Evolutionary conservation across 192 early-diverging fungal genomes (phyloP), one percentile per base, ranked within the genome.

Genomic region (Globomyces pollinis-pini): DNA sequence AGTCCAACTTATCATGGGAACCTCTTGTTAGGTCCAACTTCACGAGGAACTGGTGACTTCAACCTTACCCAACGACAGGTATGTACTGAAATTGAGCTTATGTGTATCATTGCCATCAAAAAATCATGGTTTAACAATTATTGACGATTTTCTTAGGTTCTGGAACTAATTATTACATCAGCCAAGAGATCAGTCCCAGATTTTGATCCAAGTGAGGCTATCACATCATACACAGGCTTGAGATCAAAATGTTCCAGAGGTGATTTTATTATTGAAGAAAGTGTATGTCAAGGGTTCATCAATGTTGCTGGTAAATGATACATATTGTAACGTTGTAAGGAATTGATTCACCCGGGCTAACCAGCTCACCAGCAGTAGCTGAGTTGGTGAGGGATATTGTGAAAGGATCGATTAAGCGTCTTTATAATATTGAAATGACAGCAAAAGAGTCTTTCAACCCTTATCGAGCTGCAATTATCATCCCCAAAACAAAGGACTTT

Each of bases 331-430:
- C n/a, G n/a, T n/a, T n/a, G n/a, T n/a, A n/a, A n/a, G 75, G 75
- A 5, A 77, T 77, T 35, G 75, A 77, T 51, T 76, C 72, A 26
- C 75, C 75, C 4, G 75, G 75, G 13, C 50, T 77, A 16, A 77
- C 75, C 0, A 56, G 57, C 11, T 65, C 62, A 1, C 72, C 72
- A 4, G 75, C 75, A 21, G 60, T 77, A 16, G 75, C 75, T 12
- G 30, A 63, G 29, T 6, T 69, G 35, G 67, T 68, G 1, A 50
- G 28, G 1, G 66, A 73, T 9, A 58, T 77, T 34, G 30, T 77
- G 23, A 12, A 41, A 24, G 23, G 44, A 11, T 20, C 44, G 3
- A 11, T 47, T 2, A 26, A 8, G 23, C 21, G 28, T 8, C 23
- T 26, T 47, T 47, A 47, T 26, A 47, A 47, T 47, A 8, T 34